Percentiles rank a stretch among this genome's conserved stretches.
phyloP scores from a whole-genome alignment of 495 filamentous ascomycete species.

The Neurospora sp. region DNA sequence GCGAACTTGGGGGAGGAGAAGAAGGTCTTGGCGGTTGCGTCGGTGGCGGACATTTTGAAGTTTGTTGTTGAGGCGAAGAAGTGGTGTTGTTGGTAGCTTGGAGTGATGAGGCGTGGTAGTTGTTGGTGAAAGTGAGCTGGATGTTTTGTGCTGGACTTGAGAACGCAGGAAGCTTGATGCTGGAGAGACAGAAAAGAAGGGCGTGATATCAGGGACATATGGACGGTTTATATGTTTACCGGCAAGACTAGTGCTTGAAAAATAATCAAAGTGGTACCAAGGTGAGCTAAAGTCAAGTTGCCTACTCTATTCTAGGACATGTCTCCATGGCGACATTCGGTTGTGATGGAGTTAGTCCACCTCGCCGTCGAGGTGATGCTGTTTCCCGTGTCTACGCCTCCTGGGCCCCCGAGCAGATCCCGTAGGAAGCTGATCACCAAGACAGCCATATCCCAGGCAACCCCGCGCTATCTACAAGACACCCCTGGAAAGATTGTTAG shows the following conservation, averaged over 20 bases:
- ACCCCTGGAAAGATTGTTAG: no score
- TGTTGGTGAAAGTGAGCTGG: background rate
- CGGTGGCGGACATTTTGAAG: slow-evolving; percentile 33
- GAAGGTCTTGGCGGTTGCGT: slow-evolving; percentile 61
- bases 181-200: background rate
- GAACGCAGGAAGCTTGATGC: background rate
- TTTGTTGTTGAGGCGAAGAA: slow-evolving; percentile 7
- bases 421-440: background rate
- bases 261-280: background rate
- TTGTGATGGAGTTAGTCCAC: background rate
- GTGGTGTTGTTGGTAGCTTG: slow-evolving; percentile 2
- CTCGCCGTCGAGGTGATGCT: background rate
- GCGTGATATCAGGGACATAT: background rate
- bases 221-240: background rate
- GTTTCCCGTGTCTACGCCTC: background rate
- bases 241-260: background rate
- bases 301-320: background rate
- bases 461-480: background rate
- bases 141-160: background rate
- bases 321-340: background rate
- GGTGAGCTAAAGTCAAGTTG: background rate
- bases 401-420: background rate
- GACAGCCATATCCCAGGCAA: background rate
- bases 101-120: background rate
- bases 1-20: slow-evolving; percentile 77